phyloP scores from a whole-genome alignment of 441 rosid genomes.

The Adansonia grandidieri region DNA sequence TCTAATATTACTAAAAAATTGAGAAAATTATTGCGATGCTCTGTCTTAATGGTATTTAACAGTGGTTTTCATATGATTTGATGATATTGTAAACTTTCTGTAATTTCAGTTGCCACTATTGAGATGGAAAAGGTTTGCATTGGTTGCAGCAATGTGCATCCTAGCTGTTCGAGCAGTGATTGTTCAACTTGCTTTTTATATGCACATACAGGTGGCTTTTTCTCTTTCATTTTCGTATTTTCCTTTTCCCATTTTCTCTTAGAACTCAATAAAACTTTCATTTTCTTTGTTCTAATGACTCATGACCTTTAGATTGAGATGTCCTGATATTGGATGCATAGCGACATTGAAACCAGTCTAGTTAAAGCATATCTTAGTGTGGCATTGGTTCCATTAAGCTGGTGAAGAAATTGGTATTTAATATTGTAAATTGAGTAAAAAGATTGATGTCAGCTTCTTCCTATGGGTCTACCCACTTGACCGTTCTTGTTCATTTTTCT shows the following conservation, averaged over 20 bases:
- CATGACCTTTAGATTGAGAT: conserved; percentile 11
- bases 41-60: neutral
- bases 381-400: neutral
- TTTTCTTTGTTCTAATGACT: neutral
- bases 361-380: conserved; percentile 5
- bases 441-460: too few species aligned
- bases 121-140: conserved; percentile 95
- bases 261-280: neutral
- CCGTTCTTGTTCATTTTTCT: too few species aligned
- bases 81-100: conserved; percentile 26
- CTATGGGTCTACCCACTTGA: too few species aligned
- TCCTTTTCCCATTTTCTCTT: conserved; percentile 1
- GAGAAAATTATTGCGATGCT: conserved; percentile 4
- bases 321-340: neutral
- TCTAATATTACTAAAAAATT: neutral
- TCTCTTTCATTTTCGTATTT: conserved; percentile 2
- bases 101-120: conserved; percentile 73
- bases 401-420: neutral
- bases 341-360: neutral
- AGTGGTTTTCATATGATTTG: conserved; percentile 8
- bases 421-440: neutral
- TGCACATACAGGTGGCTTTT: conserved; percentile 81
- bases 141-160: conserved; percentile 94
- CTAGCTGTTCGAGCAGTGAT: conserved; percentile 88
- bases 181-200: conserved; percentile 88